These are phyloP conservation scores for Alternaria tenuissima DNA, from an alignment of 2,329 filamentous ascomycete genomes.

Conservation along the genomic window DNA sequence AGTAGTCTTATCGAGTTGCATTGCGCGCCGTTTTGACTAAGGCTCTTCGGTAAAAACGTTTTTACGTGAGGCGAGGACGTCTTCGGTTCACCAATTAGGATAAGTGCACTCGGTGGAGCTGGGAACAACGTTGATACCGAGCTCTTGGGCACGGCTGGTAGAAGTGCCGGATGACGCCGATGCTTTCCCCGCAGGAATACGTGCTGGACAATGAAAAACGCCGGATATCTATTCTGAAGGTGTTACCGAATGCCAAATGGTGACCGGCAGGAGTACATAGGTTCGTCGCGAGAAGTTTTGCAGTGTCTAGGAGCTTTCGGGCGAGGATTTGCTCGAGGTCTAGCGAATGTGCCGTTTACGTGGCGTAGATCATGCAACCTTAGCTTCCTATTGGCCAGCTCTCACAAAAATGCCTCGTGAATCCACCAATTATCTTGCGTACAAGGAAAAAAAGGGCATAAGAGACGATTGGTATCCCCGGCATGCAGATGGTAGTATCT, in stretches of 20 bases:
- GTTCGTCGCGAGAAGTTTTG: neutral
- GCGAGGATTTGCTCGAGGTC: neutral
- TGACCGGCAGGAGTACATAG: neutral
- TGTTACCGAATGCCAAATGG: neutral
- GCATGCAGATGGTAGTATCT: no score
- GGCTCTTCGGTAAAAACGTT: constrained; percentile 42
- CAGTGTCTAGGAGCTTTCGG: neutral
- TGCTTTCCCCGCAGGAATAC: neutral
- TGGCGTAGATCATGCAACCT: neutral
- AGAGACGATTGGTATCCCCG: no score
- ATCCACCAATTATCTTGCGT: neutral
- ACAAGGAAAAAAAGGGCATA: no score
- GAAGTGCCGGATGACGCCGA: neutral
- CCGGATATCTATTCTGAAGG: neutral
- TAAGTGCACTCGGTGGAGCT: constrained; percentile 18
- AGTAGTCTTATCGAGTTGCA: constrained; percentile 47
- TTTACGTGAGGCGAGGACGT: constrained; percentile 29
- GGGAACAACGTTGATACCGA: constrained; percentile 16
- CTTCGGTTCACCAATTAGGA: constrained; percentile 18
- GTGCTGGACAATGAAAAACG: neutral
- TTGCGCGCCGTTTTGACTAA: constrained; percentile 43
- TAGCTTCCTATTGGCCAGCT: neutral
- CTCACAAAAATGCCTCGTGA: neutral
- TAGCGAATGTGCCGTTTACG: constrained; percentile 8
- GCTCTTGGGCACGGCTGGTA: constrained; percentile 1